Conservation (phyloP, 2,329 filamentous ascomycete genomes). For the Colletotrichum tabaci region DNA sequence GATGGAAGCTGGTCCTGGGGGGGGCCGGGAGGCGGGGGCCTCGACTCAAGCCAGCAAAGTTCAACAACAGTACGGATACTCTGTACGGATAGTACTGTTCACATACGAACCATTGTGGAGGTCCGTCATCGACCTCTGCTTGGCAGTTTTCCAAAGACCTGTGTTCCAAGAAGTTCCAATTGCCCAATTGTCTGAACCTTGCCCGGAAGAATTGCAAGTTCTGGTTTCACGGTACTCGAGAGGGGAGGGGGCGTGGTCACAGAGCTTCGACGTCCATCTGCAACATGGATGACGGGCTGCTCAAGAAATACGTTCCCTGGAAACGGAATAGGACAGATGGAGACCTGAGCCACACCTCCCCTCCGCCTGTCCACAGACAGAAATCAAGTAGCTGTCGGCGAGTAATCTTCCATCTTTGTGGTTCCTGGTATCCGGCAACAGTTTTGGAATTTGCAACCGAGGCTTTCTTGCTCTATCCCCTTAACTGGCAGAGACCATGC, state of each 20-base stretch:
- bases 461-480: neutral
- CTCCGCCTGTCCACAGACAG: neutral
- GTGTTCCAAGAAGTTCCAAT: conserved; percentile 4
- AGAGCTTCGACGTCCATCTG: conserved; percentile 4
- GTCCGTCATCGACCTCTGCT: neutral
- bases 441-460: neutral
- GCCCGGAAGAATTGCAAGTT: conserved; percentile 1
- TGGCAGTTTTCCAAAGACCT: conserved; percentile 13
- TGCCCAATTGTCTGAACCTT: conserved; percentile 3
- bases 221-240: neutral
- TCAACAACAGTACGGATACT: neutral
- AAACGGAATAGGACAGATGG: conserved; percentile 7
- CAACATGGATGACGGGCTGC: neutral
- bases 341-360: conserved; percentile 31
- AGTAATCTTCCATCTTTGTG: neutral
- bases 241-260: conserved; percentile 27
- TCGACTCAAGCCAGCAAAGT: conserved; percentile 1
- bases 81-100: neutral
- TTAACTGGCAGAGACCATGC: neutral
- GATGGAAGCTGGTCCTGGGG: conserved; percentile 8
- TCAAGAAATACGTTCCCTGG: conserved; percentile 17
- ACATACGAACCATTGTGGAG: conserved; percentile 12
- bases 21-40: conserved; percentile 12
- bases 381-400: neutral
- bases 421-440: neutral